Evolutionary conservation across 2,329 filamentous ascomycete genomes (phyloP), one percentile per base, ranked within the genome.

Genomic region (Rhynchosporium graminicola): DNA sequence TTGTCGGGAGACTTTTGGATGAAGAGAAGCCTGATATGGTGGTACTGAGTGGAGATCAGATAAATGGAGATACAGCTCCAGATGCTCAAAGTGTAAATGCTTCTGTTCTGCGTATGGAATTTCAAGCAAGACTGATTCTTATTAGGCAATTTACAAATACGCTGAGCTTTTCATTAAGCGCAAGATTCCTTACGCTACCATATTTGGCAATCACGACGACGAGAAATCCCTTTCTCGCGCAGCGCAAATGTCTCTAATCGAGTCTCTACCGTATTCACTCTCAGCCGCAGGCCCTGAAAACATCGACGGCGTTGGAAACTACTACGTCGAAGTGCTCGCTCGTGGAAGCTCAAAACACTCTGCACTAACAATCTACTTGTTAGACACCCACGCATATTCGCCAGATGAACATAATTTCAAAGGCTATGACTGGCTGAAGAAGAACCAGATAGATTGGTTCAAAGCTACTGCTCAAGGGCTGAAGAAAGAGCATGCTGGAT

Each of bases 341-440:
- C 89, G 89, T 43, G 89, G 90, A 63, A 84, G 79, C 65, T 91
- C 89, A 15, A 87, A 90, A 63, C 93, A 98, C 77, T 96, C 92
- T 1, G 95, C 95, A 4, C 78, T 99, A 57, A 97, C 94, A 0
- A 80, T 99, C n/a, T 99, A 97, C 77, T 82, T 99, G 68, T 84
- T 99, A 50, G 95, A 99, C 76, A 93, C 93, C 0, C 95, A 99
- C 75, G 83, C 90, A 3, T 96, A 97, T 76, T 92, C 91, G 4
- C 93, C 93, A 0, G 90, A 99, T 73, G 92, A 97, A 77, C 85
- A 87, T 61, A 87, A 91, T 63, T 97, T 87, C 75, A 85, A 87
- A n/a, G 95, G 95, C 54, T 99, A 99, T 74, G 94, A 98, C 77
- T 99, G 95, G 95, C 80, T 99, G 73, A 98, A 98, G 78, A 88